phyloP scores from a whole-genome alignment of 2,329 filamentous ascomycete genomes.

The Fusarium sp. region DNA sequence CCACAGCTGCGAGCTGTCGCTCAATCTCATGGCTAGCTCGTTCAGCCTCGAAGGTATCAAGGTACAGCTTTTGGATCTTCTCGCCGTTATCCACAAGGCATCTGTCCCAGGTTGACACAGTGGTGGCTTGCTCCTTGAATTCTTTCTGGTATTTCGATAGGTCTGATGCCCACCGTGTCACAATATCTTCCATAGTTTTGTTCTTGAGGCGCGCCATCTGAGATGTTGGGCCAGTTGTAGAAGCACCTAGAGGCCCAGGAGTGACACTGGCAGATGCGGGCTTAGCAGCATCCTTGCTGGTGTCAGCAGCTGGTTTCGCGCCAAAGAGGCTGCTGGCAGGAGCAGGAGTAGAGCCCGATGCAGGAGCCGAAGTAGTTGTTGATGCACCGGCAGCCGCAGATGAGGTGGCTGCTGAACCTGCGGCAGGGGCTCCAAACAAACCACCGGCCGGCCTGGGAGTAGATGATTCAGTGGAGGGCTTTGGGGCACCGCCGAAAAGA shows the following conservation, averaged over 20 bases:
- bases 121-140: constrained; percentile 89
- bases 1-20: constrained; percentile 87
- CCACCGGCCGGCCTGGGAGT: constrained; percentile 44
- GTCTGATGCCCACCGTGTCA: constrained; percentile 96
- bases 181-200: constrained; percentile 99
- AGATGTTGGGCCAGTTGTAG: constrained; percentile 84
- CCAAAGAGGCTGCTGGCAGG: constrained; percentile 54
- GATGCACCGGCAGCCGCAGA: constrained; percentile 27
- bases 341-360: constrained; percentile 49
- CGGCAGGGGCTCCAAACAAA: constrained; percentile 47
- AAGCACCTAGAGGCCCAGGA: constrained; percentile 70
- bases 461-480: constrained; percentile 40
- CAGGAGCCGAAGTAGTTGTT: constrained; percentile 48
- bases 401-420: constrained; percentile 43
- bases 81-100: constrained; percentile 93
- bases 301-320: constrained; percentile 52
- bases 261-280: constrained; percentile 49
- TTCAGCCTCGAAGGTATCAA: constrained; percentile 93
- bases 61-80: constrained; percentile 93
- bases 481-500: constrained; percentile 46
- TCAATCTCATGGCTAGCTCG: constrained; percentile 94
- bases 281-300: constrained; percentile 50
- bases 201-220: constrained; percentile 93
- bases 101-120: constrained; percentile 91
- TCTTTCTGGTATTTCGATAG: constrained; percentile 96